Base-by-base conservation (phyloP, 176 grass and related monocot genomes). In the Eragrostis nindensis region DNA sequence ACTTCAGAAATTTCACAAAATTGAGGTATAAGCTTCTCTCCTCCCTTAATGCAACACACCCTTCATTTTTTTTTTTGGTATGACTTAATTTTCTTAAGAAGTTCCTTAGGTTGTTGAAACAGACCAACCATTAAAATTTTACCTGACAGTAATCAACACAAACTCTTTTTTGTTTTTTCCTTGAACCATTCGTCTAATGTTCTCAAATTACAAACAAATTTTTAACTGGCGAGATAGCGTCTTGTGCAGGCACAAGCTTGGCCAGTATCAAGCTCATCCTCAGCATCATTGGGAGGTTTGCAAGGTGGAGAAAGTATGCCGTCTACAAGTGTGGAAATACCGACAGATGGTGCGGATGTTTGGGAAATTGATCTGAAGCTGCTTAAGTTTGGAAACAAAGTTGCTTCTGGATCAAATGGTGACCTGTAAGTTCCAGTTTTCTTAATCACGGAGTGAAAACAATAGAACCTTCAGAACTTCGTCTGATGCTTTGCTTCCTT, bases 311-410 rank as follows among this genome's bases (percentile, higher is more conserved):
- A 64, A 53, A 79, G 68, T 71, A 72, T 67, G 67, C 55, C 63
- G 78, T 74, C 80, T 72, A 77, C 67, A 25, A 81, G 86, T 82
- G 94, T 97, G 18, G 39, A 84, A 84, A 93, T 98, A 87, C 92
- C 95, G 74, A 89, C 86, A 17, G 90, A 98, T 66, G 92, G 84
- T 49, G 81, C 48, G 47, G 78, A 94, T 68, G 90, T 95, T 76
- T 98, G 95, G 95, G 90, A 93, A 85, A 91, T 98, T 83, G 84
- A 98, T 80, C 73, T 91, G 55, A 79, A 73, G 25, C 86, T 91
- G 21, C 90, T 98, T 8, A 89, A 83, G 15, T 98, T 98, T 87
- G 95, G 86, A 70, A 76, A 77, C 69, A 93, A 89, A 87, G 79
- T 95, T 39, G 88, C 81, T 26, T 95, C 88, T 8, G 92, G 95